phyloP scores from a whole-genome alignment of 2,329 filamentous ascomycete species.

The Thielaviopsis populi region DNA sequence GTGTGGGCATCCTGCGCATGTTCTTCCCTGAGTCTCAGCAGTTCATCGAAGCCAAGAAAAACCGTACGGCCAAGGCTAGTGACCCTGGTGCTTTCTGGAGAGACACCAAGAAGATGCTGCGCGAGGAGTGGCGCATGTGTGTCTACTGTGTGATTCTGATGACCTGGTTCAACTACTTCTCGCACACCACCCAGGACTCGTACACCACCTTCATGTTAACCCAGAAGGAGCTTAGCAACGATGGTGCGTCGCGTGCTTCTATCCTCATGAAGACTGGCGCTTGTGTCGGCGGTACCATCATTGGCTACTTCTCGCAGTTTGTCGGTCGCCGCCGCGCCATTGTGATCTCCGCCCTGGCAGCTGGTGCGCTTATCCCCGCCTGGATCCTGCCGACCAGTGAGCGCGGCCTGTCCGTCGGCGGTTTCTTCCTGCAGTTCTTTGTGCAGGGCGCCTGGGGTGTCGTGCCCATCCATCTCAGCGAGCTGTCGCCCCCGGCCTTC shows the following conservation, averaged over 20 bases:
- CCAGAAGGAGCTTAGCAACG: constrained; percentile 53
- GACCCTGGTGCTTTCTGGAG: constrained; percentile 42
- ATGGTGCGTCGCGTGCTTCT: constrained; percentile 53
- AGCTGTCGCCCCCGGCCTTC: constrained; percentile 57
- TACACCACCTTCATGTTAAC: constrained; percentile 69
- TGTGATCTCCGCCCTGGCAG: constrained; percentile 43
- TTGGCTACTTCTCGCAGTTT: constrained; percentile 62
- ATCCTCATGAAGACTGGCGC: constrained; percentile 70
- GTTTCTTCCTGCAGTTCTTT: constrained; percentile 67
- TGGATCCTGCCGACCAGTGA: constrained; percentile 54
- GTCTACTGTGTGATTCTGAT: constrained; percentile 65
- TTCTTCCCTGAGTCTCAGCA: constrained; percentile 61
- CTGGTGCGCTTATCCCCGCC: constrained; percentile 48
- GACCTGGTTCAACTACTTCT: constrained; percentile 63
- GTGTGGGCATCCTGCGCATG: constrained; percentile 50
- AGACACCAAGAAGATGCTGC: constrained; percentile 54
- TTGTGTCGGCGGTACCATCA: constrained; percentile 55
- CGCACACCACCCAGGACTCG: constrained; percentile 65
- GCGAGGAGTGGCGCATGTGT: constrained; percentile 59
- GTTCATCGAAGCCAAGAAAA: constrained; percentile 52
- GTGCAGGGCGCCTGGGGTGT: constrained; percentile 66
- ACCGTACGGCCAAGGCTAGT: constrained; percentile 25
- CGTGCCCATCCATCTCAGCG: constrained; percentile 66
- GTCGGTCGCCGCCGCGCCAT: constrained; percentile 58
- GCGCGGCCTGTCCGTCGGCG: constrained; percentile 42